Base-by-base conservation (phyloP, 352 stramenopile species). In the Phytopythium kandeliae region DNA sequence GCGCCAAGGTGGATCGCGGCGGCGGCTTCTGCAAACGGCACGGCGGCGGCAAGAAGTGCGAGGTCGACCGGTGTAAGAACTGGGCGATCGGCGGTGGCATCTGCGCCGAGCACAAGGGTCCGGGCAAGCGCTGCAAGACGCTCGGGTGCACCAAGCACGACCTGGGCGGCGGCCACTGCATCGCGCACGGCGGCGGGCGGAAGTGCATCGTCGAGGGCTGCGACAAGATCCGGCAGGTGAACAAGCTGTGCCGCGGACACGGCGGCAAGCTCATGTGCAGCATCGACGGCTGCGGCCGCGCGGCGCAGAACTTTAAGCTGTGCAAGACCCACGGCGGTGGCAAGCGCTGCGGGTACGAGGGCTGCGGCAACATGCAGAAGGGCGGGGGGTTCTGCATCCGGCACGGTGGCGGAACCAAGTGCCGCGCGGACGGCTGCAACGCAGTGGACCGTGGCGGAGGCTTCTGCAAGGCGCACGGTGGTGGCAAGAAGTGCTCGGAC, bases 131-230 rank as follows among this genome's bases (percentile, higher is more conserved):
- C 8, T 92, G 81, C 61, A 89, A 86, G 57, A 92, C 78, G 1
- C 58, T 82, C 21, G 81, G 77, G 7, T 92, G 81, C 63, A 77
- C 72, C 11, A 92, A 92, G 43, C 88, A 90, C 51, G 81, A 92
- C 40, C 63, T 92, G 31, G 81, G 81, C 11, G 78, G 85, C 30
- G 85, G 82, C 2, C 82, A 92, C 44, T 96, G 86, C 61, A 95
- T 93, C 38, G 75, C 78, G 0, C 86, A 96, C 16, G 86, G 86
- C 4, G 86, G 86, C 38, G 83, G 85, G 12, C 74, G 82, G 24
- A 89, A 90, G 53, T 96, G 86, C 53, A 63, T 92, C 44, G 55
- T 93, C 0, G 81, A 92, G 24, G 85, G 84, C 15, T 96, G 86
- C 28, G 68, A 77, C 40, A 95, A 95, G 70, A 91, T 89, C 55